A percentile compares a stretch with the other conserved stretches of the same genome.
These are phyloP conservation scores for Neurospora sp. DNA, from an alignment of 495 filamentous ascomycete species.

Conservation along the genomic window DNA sequence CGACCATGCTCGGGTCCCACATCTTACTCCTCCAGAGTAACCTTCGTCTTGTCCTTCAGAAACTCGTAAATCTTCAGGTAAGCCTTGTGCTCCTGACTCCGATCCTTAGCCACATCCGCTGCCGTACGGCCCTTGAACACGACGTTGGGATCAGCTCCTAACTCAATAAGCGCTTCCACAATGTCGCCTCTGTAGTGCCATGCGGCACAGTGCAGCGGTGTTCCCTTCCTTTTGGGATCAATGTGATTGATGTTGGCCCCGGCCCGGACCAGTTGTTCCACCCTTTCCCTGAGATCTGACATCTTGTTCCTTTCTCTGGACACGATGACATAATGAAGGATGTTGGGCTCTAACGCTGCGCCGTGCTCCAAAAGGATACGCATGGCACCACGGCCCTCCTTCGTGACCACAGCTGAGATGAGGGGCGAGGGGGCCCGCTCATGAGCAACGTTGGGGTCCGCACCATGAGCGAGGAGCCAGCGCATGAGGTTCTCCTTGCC, in stretches of 20 bases:
- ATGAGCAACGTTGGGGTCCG: neutral
- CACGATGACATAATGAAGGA: neutral
- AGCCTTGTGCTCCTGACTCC: neutral
- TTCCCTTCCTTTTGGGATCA: neutral
- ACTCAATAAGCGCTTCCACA: neutral
- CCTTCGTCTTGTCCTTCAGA: neutral
- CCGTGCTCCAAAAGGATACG: neutral
- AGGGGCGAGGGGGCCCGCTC: neutral
- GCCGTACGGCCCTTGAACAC: neutral
- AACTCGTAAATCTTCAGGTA: neutral
- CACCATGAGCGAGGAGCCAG: neutral
- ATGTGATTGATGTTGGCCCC: neutral
- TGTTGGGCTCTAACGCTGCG: neutral
- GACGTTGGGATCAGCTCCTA: neutral
- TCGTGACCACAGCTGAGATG: neutral
- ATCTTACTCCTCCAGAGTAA: neutral
- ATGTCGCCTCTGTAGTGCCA: neutral
- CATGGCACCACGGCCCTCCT: rapidly evolving
- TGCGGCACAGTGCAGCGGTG: neutral
- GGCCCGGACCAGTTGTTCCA: neutral
- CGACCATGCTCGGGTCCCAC: neutral
- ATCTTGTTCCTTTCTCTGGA: no score
- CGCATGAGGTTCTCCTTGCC: neutral
- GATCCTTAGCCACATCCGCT: neutral
- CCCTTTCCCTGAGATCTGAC: neutral